A percentile compares a stretch with the other conserved stretches of the same genome.
phyloP scores from a whole-genome alignment of 306 rosid genomes.

The Malus sylvestris region DNA sequence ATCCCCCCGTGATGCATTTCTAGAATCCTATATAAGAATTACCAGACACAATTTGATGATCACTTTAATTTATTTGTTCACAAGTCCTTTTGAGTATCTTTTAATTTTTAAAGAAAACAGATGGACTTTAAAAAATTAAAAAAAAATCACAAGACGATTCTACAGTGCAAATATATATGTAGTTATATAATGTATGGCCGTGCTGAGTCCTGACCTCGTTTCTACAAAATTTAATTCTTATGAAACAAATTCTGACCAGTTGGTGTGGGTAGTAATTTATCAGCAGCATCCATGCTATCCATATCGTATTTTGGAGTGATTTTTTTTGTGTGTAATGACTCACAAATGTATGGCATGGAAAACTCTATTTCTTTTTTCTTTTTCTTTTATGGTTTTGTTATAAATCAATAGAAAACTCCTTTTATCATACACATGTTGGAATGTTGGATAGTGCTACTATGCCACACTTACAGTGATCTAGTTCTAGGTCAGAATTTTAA shows the following conservation, averaged over 20 bases:
- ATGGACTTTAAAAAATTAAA: not conserved
- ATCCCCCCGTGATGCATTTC: conserved; percentile 34
- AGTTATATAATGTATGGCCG: not conserved
- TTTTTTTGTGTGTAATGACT: not conserved
- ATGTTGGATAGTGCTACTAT: too few species aligned
- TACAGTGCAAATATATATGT: not conserved
- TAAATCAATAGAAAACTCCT: too few species aligned
- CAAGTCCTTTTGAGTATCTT: not conserved
- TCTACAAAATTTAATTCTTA: not conserved
- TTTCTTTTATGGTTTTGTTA: too few species aligned
- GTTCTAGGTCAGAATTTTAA: too few species aligned
- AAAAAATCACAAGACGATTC: not conserved
- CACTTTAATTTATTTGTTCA: not conserved
- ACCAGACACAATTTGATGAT: conserved; percentile 13
- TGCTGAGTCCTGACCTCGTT: not conserved
- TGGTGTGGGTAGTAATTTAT: not conserved
- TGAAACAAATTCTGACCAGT: not conserved
- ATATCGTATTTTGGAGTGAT: not conserved
- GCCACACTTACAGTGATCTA: too few species aligned
- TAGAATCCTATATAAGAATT: conserved; percentile 32
- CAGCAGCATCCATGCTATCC: not conserved
- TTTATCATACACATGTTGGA: too few species aligned
- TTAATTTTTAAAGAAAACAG: not conserved
- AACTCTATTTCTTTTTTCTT: not conserved
- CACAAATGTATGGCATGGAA: not conserved